phyloP scores from a whole-genome alignment of 2,329 filamentous ascomycete genomes.

The Biscogniauxia sp. region DNA sequence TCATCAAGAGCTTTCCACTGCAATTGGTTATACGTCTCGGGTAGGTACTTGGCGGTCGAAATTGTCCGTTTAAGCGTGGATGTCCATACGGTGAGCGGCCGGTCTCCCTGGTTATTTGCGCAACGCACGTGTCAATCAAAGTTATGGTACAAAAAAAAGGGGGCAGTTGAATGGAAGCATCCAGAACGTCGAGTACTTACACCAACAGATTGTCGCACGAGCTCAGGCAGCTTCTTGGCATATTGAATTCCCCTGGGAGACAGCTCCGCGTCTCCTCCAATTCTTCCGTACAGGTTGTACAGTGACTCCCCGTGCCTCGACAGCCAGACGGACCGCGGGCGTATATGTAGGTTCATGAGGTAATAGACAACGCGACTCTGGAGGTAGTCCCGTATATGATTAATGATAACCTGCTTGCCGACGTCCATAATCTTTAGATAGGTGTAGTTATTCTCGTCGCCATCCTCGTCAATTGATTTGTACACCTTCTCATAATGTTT shows the following conservation, averaged over 20 bases:
- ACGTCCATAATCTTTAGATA: constrained; percentile 98
- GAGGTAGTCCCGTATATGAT: constrained; percentile 93
- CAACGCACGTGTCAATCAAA: constrained; percentile 11
- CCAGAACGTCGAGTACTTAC: constrained; percentile 49
- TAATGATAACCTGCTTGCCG: constrained; percentile 95
- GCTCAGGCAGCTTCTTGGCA: constrained; percentile 75
- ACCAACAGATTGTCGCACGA: constrained; percentile 82
- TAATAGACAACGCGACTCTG: constrained; percentile 97
- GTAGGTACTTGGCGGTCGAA: constrained; percentile 81
- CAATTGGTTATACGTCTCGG: constrained; percentile 81
- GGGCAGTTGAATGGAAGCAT: constrained; percentile 15
- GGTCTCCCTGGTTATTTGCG: constrained; percentile 47
- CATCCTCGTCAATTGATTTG: constrained; percentile 79
- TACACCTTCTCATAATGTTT: constrained; percentile 97
- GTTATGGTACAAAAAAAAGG: background rate
- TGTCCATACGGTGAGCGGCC: constrained; percentile 61
- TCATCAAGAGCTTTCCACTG: constrained; percentile 99
- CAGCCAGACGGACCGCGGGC: constrained; percentile 92
- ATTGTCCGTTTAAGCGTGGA: constrained; percentile 77
- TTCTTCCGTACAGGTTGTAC: constrained; percentile 86
- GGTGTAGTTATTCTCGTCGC: constrained; percentile 79
- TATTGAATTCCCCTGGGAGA: constrained; percentile 87
- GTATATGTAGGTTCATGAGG: constrained; percentile 97
- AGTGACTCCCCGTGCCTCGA: constrained; percentile 93
- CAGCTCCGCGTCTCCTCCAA: constrained; percentile 87